phyloP scores from a whole-genome alignment of 2,329 filamentous ascomycete species.

The Septoria petroselini region DNA sequence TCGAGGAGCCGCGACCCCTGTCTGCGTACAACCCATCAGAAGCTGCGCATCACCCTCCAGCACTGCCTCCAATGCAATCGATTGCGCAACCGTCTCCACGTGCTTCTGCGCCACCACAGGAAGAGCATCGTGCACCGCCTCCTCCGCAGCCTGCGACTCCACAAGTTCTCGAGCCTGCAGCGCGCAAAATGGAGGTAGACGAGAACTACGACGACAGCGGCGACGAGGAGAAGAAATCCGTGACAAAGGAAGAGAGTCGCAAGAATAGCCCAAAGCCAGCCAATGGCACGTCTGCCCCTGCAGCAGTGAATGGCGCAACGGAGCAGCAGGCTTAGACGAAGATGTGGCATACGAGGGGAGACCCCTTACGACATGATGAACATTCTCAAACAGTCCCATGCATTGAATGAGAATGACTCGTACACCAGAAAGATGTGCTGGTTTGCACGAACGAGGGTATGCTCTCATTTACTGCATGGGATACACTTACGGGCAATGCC shows the following conservation, averaged over 20 bases:
- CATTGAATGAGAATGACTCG: neutral
- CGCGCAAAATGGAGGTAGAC: slow-evolving; percentile 93
- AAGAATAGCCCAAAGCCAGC: slow-evolving; percentile 42
- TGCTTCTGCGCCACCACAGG: slow-evolving; percentile 50
- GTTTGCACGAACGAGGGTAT: too few relatives aligned
- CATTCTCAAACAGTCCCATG: too few relatives aligned
- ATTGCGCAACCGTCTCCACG: slow-evolving; percentile 51
- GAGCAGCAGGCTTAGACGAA: slow-evolving; percentile 22
- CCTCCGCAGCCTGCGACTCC: slow-evolving; percentile 37
- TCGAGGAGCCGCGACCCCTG: slow-evolving; percentile 62
- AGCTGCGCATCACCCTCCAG: slow-evolving; percentile 79
- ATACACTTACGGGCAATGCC: too few relatives aligned
- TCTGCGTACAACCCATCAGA: slow-evolving; percentile 83
- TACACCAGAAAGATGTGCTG: too few relatives aligned
- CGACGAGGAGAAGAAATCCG: slow-evolving; percentile 68
- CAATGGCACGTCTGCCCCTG: slow-evolving; percentile 24
- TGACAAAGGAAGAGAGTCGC: slow-evolving; percentile 45
- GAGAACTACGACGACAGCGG: slow-evolving; percentile 96
- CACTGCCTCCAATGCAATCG: slow-evolving; percentile 51
- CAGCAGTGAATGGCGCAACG: slow-evolving; percentile 14
- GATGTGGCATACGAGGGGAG: neutral
- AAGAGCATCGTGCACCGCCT: slow-evolving; percentile 41
- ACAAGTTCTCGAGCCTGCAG: slow-evolving; percentile 72
- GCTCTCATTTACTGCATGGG: too few relatives aligned
- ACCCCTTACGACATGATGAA: slow-evolving; percentile 5